Conservation (phyloP, 2,329 filamentous ascomycete genomes). For the Calonectria henricotiae region DNA sequence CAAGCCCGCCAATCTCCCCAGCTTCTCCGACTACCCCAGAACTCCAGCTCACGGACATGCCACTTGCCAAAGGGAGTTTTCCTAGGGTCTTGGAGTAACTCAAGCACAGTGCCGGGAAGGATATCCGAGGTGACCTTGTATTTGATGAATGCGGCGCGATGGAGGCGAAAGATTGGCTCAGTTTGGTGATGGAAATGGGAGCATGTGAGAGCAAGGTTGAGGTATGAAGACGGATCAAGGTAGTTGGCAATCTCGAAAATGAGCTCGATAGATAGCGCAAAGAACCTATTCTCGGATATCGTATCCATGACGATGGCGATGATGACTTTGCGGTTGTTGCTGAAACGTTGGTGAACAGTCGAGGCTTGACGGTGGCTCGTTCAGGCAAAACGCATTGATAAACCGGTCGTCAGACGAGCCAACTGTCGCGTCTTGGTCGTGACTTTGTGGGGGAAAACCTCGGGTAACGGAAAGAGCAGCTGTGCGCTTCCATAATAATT, state of each 20-base stretch:
- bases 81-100: background rate
- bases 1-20: constrained; percentile 42
- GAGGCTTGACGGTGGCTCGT: background rate
- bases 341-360: too few species aligned
- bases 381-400: background rate
- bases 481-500: too few species aligned
- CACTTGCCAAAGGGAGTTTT: constrained; percentile 21
- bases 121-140: constrained; percentile 38
- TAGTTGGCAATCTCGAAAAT: constrained; percentile 28
- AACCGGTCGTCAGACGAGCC: background rate
- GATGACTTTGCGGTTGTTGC: background rate
- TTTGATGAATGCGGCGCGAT: constrained; percentile 24
- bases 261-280: constrained; percentile 30
- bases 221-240: background rate
- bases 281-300: background rate
- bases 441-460: background rate
- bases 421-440: background rate
- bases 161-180: constrained; percentile 3
- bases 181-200: constrained; percentile 25
- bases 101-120: background rate
- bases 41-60: constrained; percentile 43
- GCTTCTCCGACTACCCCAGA: constrained; percentile 39
- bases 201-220: constrained; percentile 38
- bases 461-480: background rate
- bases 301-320: constrained; percentile 16